A percentile compares a stretch with the other conserved stretches of the same genome.
Conservation (phyloP, 2,329 filamentous ascomycete genomes). For the Sclerotinia borealis region DNA sequence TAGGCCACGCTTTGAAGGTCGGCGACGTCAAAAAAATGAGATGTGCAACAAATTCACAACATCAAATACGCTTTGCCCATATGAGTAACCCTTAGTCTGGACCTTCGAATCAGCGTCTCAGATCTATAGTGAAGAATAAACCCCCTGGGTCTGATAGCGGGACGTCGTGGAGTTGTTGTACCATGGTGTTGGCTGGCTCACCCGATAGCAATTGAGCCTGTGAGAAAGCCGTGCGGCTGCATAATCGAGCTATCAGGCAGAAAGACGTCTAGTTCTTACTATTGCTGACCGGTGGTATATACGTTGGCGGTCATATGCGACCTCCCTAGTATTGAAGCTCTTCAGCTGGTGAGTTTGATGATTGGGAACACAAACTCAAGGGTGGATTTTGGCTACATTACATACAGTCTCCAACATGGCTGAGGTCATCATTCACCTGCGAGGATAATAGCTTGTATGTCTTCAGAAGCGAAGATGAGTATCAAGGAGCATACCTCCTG, state of each 20-base stretch:
- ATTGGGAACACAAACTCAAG: neutral
- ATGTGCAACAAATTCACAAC: conserved; percentile 1
- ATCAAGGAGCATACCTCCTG: neutral
- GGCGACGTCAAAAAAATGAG: neutral
- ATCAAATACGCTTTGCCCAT: neutral
- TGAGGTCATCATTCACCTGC: neutral
- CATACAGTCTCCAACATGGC: neutral
- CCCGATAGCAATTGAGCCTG: neutral
- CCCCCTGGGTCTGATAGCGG: neutral
- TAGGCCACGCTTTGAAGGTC: neutral
- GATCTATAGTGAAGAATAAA: neutral
- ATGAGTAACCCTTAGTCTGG: neutral
- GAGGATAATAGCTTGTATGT: neutral
- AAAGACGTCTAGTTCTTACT: neutral
- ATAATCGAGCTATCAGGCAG: neutral
- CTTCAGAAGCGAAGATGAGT: neutral
- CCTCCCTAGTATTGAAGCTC: neutral
- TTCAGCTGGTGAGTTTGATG: neutral
- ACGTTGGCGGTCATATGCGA: neutral
- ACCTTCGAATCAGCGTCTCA: conserved; percentile 3
- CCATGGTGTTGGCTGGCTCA: neutral
- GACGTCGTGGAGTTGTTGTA: neutral
- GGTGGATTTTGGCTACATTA: neutral
- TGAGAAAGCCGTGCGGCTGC: neutral
- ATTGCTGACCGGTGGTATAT: neutral